Conservation (phyloP, 805 yeast species). For the Danielozyma ontarioensis region DNA sequence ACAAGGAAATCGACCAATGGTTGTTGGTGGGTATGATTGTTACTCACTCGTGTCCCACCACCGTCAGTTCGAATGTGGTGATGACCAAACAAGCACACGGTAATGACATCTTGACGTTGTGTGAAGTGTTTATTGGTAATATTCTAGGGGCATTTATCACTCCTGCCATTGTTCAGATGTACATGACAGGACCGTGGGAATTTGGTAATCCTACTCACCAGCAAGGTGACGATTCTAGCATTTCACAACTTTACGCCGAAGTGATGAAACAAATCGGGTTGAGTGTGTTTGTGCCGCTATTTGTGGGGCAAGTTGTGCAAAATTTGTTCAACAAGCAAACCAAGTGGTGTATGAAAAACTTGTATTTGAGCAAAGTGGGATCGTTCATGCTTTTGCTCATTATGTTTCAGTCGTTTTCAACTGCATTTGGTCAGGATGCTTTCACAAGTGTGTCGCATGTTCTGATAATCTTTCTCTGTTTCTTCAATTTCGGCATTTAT, state of each 20-base stretch:
- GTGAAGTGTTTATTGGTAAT: constrained; percentile 85
- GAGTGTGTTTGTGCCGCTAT: constrained; percentile 76
- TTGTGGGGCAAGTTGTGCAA: constrained; percentile 84
- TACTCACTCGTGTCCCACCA: constrained; percentile 86
- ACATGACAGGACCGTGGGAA: constrained; percentile 50
- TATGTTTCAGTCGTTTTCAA: constrained; percentile 76
- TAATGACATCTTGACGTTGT: constrained; percentile 67
- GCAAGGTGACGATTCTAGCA: constrained; percentile 37
- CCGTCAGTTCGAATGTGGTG: constrained; percentile 86
- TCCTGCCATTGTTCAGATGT: constrained; percentile 80
- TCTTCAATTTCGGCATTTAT: constrained; percentile 78
- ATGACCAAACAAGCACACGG: constrained; percentile 89
- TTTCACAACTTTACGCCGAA: constrained; percentile 55
- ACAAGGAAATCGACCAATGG: constrained; percentile 65
- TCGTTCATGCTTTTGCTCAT: constrained; percentile 73
- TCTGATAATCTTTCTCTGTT: constrained; percentile 70
- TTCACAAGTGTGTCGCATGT: constrained; percentile 65
- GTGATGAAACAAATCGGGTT: constrained; percentile 88
- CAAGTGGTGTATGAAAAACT: constrained; percentile 53
- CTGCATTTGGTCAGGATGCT: constrained; percentile 81
- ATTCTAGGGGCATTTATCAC: constrained; percentile 81
- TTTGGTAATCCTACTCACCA: constrained; percentile 69
- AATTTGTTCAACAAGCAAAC: constrained; percentile 62
- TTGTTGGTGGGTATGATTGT: constrained; percentile 76
- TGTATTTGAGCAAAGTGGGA: constrained; percentile 67